These are phyloP conservation scores for Corrigiola litoralis DNA, from an alignment of 179 eudicot genomes.

Conservation along the genomic window DNA sequence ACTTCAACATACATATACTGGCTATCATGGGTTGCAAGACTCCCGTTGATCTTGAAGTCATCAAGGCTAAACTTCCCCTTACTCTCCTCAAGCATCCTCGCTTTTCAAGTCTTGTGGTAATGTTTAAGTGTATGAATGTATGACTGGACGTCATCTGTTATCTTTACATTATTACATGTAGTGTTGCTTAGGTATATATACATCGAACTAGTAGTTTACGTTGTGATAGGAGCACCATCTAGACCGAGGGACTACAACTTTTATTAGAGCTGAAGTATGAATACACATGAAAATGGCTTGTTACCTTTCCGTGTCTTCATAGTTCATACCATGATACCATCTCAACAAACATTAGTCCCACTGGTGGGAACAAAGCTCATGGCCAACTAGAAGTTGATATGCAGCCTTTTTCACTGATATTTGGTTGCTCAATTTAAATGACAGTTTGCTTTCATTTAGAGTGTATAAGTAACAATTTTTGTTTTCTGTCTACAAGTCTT, in stretches of 20 bases:
- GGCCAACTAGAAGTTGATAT: too few species aligned
- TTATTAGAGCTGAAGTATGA: too few species aligned
- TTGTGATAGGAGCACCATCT: too few species aligned
- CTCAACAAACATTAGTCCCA: too few species aligned
- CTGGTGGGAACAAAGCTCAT: too few species aligned
- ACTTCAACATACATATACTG: conserved; percentile 33
- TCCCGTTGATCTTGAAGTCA: conserved; percentile 21
- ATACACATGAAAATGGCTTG: too few species aligned
- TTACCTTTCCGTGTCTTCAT: too few species aligned
- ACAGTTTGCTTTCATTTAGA: too few species aligned
- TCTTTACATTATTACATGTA: not conserved
- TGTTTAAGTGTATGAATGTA: not conserved
- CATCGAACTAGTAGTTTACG: too few species aligned
- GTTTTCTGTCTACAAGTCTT: not conserved
- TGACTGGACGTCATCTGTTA: not conserved
- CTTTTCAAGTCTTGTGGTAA: conserved; percentile 54
- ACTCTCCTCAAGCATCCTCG: conserved; percentile 57
- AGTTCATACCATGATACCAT: too few species aligned
- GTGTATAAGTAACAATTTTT: not conserved
- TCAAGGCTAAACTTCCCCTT: conserved; percentile 24
- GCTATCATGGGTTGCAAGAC: conserved; percentile 40
- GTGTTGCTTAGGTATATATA: too few species aligned
- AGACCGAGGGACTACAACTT: too few species aligned
- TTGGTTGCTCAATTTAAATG: not conserved
- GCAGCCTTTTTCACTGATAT: not conserved